phyloP scores from a whole-genome alignment of 257 asterid species.

The Solanum chiquidenum region DNA sequence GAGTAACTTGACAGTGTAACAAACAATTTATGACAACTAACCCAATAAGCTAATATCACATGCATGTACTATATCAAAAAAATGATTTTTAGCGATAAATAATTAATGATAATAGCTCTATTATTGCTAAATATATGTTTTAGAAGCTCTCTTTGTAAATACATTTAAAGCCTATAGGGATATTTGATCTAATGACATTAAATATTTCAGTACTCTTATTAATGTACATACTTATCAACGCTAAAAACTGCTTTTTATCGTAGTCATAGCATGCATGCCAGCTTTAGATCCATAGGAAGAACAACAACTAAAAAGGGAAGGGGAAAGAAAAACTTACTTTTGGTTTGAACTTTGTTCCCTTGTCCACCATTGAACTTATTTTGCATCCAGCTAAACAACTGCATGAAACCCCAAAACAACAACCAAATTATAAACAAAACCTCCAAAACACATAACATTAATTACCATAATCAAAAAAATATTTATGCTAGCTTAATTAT shows the following conservation, averaged over 20 bases:
- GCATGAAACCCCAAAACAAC: constrained; percentile 2
- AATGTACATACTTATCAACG: no score
- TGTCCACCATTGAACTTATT: constrained; percentile 23
- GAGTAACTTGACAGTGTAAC: no score
- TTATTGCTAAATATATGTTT: no score
- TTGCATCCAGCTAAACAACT: constrained; percentile 39
- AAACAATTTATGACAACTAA: no score
- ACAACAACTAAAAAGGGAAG: no score
- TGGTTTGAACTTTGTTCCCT: background rate
- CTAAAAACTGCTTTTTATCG: no score
- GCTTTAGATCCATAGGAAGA: background rate
- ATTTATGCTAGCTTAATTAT: background rate
- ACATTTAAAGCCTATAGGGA: no score
- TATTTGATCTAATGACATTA: no score
- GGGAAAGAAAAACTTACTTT: background rate
- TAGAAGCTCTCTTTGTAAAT: no score
- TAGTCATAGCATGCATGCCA: no score
- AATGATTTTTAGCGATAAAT: no score
- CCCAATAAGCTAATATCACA: background rate
- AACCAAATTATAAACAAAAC: background rate
- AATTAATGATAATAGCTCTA: accelerated
- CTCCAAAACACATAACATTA: background rate
- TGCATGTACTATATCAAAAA: background rate
- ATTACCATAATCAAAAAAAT: background rate
- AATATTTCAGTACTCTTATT: no score